phyloP scores from a whole-genome alignment of 2,329 filamentous ascomycete genomes.

The Plenodomus tracheiphilus region DNA sequence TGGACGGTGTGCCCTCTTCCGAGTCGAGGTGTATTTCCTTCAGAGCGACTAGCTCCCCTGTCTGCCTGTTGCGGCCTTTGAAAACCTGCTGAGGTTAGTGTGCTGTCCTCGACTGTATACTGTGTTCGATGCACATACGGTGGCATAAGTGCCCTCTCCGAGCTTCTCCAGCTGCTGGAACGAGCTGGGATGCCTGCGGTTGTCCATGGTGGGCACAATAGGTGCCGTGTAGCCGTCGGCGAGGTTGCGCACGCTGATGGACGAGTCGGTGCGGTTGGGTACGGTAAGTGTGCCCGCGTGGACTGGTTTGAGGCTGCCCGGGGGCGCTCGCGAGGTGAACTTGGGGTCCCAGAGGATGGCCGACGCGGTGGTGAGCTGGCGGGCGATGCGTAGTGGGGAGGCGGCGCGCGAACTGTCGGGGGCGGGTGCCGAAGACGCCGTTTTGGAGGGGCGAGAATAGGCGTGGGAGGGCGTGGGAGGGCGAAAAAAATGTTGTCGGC shows the following conservation, averaged over 20 bases:
- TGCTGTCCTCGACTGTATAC: not conserved
- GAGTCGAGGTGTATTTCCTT: constrained; percentile 99
- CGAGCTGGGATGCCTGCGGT: constrained; percentile 88
- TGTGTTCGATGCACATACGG: constrained; percentile 61
- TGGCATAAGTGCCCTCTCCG: constrained; percentile 97
- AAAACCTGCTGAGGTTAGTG: constrained; percentile 70
- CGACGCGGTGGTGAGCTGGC: constrained; percentile 53
- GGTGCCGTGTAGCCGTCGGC: constrained; percentile 47
- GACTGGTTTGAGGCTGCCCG: constrained; percentile 51
- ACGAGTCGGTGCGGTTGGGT: constrained; percentile 54
- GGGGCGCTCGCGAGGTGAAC: constrained; percentile 52
- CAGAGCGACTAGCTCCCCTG: constrained; percentile 91
- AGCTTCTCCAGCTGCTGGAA: constrained; percentile 99
- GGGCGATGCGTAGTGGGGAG: constrained; percentile 46
- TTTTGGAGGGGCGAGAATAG: constrained; percentile 6
- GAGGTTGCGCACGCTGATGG: constrained; percentile 54
- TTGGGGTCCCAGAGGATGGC: constrained; percentile 55
- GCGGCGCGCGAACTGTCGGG: constrained; percentile 9
- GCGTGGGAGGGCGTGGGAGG: constrained; percentile 1
- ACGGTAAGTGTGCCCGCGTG: constrained; percentile 54
- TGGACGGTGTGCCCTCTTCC: constrained; percentile 96
- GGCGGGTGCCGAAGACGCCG: constrained; percentile 18
- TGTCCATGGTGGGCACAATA: constrained; percentile 69
- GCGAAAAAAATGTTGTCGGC: not conserved
- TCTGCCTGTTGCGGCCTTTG: constrained; percentile 96